A percentile compares a stretch with the other conserved stretches of the same genome.
phyloP scores from a whole-genome alignment of 129 eudicot genomes.

The Oenanthe sinensis region DNA sequence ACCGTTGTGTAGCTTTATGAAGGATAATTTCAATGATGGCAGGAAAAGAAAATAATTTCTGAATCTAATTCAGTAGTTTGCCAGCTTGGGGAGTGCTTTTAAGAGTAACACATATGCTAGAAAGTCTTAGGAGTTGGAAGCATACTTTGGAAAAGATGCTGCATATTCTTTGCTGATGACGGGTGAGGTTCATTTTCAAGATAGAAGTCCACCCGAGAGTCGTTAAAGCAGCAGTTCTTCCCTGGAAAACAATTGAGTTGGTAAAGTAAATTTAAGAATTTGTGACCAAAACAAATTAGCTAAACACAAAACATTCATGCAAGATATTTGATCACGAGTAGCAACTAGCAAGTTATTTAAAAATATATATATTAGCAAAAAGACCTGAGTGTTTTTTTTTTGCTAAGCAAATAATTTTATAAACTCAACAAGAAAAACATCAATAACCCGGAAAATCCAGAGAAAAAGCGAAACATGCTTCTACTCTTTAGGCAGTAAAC shows the following conservation, averaged over 20 bases:
- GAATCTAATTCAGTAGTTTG: neutral
- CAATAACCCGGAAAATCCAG: too few relatives aligned
- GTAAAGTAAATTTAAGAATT: neutral
- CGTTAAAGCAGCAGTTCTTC: slow-evolving; percentile 77
- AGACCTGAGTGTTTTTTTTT: too few relatives aligned
- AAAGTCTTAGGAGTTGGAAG: slow-evolving; percentile 13
- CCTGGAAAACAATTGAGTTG: slow-evolving; percentile 38
- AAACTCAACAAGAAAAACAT: too few relatives aligned
- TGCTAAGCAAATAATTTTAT: too few relatives aligned
- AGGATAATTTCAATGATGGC: neutral
- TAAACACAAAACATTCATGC: neutral
- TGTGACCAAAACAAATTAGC: neutral
- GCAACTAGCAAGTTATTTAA: too few relatives aligned
- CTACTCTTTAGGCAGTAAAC: too few relatives aligned
- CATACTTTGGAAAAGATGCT: slow-evolving; percentile 91
- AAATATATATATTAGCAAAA: too few relatives aligned
- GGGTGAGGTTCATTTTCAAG: slow-evolving; percentile 92
- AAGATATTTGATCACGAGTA: too few relatives aligned
- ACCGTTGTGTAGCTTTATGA: neutral
- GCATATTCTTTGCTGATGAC: slow-evolving; percentile 72
- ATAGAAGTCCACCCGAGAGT: slow-evolving; percentile 67
- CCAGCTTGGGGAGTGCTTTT: neutral
- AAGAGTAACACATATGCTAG: neutral
- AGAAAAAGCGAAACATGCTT: too few relatives aligned
- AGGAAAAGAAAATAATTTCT: neutral